phyloP scores from a whole-genome alignment of 2,329 filamentous ascomycete genomes.

The Lojkania enalia region DNA sequence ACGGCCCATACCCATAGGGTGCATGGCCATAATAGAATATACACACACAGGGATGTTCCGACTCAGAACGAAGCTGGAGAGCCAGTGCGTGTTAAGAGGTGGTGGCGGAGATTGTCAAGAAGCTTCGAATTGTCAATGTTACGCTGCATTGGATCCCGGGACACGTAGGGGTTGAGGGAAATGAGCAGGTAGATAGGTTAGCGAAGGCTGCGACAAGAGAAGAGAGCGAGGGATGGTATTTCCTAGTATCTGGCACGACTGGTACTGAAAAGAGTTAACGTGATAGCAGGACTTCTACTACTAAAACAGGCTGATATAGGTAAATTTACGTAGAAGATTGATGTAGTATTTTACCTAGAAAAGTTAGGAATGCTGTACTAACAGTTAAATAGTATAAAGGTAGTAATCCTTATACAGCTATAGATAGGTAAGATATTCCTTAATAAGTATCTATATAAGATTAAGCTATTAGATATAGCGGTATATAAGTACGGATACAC shows the following conservation, averaged over 20 bases:
- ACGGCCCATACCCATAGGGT: no score
- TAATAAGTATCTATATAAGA: constrained; percentile 21
- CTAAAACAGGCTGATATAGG: constrained; percentile 5
- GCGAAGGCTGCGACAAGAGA: constrained; percentile 15
- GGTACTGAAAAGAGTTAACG: constrained; percentile 11
- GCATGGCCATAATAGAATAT: no score
- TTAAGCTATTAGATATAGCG: constrained; percentile 15
- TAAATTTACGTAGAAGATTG: constrained; percentile 22
- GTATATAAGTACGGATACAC: constrained; percentile 14
- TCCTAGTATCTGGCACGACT: constrained; percentile 15
- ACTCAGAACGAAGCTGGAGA: no score
- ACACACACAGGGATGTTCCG: no score
- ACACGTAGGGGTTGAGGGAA: constrained; percentile 18
- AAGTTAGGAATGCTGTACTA: constrained; percentile 16
- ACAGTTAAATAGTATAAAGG: constrained; percentile 13
- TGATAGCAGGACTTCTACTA: constrained; percentile 5
- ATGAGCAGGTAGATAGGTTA: constrained; percentile 16
- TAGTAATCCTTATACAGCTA: constrained; percentile 21
- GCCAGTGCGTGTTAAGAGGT: no score
- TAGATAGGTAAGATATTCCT: no score
- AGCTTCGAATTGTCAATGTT: constrained; percentile 16
- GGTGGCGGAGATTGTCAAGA: no score
- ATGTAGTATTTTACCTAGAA: constrained; percentile 20
- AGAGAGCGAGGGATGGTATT: constrained; percentile 15
- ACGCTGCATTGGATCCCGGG: constrained; percentile 22